Evolutionary conservation across 116 monocot species (phyloP), one percentile per base, ranked within the genome.

Genomic region (Trichopus zeylanicus): DNA sequence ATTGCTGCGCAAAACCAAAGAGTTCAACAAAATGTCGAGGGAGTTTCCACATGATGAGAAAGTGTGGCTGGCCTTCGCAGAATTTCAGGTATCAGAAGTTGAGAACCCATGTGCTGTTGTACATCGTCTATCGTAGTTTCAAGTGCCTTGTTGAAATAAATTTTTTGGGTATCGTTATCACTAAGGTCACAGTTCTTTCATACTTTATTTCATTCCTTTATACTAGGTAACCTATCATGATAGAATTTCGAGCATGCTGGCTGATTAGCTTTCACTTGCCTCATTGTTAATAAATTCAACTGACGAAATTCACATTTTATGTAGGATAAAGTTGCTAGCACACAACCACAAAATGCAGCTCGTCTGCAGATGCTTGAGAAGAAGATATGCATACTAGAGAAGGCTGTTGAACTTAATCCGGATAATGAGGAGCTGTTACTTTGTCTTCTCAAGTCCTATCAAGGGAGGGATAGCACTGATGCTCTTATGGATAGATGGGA

Each of bases 321-420:
- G 26, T 66, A 97, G 87, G 95, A 97, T 77, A 86, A 97, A 64
- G 62, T 97, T 67, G 78, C 91, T 49, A 81, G 70, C 46, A 75
- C 61, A 27, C 87, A 91, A 58, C 79, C 74, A 38, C 87, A 82
- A 59, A 97, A 91, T 69, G 84, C 84, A 57, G 95, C 87, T 52
- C 76, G 95, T 12, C 56, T 91, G 46, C 95, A 87, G 70, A 87
- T 78, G 11, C 86, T 87, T 59, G 91, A 97, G 69, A 97, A 87
- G 69, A 97, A 97, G 65, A 97, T 97, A 22, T 91, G 81, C 51
- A 97, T 97, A 64, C 32, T 97, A 47, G 95, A 97, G 70, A 97
- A 87, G 56, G 91, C 91, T 62, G 79, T 89, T 46, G 91, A 91
- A 46, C 77, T 97, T 19, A 97, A 91, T 75, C 91, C 84, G 27